Evolutionary conservation across 352 stramenopile genomes (phyloP).

Genomic region (Pythium folliculosum): DNA sequence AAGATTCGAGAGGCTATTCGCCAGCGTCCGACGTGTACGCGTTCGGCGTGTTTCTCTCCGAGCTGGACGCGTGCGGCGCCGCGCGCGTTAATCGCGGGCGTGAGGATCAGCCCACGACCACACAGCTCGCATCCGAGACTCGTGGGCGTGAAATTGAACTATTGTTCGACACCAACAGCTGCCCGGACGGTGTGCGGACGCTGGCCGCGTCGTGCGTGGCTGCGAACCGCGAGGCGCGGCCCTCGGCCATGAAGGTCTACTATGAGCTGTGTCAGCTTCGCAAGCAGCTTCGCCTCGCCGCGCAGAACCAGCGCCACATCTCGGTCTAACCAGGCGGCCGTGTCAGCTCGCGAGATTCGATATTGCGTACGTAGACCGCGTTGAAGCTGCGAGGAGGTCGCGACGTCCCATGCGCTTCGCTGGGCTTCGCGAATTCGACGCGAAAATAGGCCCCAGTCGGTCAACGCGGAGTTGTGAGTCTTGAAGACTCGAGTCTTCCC

Average conservation of each 20-base stretch:
- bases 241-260: slow-evolving; percentile 5
- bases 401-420: too few relatives aligned
- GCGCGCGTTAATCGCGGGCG: not conserved
- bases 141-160: not conserved
- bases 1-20: not conserved
- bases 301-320: not conserved
- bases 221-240: not conserved
- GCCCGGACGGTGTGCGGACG: not conserved
- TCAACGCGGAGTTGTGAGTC: not conserved
- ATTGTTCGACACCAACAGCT: not conserved
- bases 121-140: not conserved
- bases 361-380: too few relatives aligned
- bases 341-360: not conserved
- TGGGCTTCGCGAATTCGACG: too few relatives aligned
- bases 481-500: not conserved
- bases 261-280: slow-evolving; percentile 11
- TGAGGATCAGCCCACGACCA: not conserved
- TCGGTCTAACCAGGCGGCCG: not conserved
- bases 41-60: slow-evolving; percentile 63
- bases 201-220: not conserved
- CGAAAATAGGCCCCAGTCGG: too few relatives aligned
- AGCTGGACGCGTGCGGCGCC: slow-evolving; percentile 50
- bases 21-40: slow-evolving; percentile 65
- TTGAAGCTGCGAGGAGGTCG: too few relatives aligned
- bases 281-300: not conserved